Percentiles rank a stretch among this genome's conserved stretches.
Conservation (phyloP, 345 rosid genomes). For the Streptanthus diversifolius region DNA sequence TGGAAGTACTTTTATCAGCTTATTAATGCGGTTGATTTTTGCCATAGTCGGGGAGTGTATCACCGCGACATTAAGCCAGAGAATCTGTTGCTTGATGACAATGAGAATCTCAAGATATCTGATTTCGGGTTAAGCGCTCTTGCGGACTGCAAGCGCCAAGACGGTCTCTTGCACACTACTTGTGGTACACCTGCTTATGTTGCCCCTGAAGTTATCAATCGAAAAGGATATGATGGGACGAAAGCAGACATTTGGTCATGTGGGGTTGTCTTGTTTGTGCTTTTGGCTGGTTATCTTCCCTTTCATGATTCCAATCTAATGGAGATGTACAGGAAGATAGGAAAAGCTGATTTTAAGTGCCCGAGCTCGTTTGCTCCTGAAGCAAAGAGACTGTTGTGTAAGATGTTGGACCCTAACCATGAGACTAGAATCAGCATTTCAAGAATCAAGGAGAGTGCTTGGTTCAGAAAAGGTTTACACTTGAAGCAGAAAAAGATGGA, state of each 20-base stretch:
- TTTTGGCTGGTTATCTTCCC: slow-evolving; percentile 74
- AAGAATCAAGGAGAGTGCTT: slow-evolving; percentile 57
- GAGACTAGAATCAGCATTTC: slow-evolving; percentile 49
- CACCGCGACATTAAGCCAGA: slow-evolving; percentile 83
- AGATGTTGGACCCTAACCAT: slow-evolving; percentile 62
- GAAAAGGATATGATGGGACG: slow-evolving; percentile 72
- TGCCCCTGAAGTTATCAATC: slow-evolving; percentile 67
- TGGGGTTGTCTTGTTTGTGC: slow-evolving; percentile 71
- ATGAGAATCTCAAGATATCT: slow-evolving; percentile 62
- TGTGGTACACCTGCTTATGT: slow-evolving; percentile 86
- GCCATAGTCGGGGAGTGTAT: slow-evolving; percentile 69
- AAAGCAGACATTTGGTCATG: slow-evolving; percentile 84
- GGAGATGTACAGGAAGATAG: slow-evolving; percentile 76
- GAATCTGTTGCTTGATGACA: slow-evolving; percentile 68
- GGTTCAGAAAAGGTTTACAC: slow-evolving; percentile 59
- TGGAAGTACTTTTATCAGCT: slow-evolving; percentile 67
- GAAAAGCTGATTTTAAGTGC: slow-evolving; percentile 57
- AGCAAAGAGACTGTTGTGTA: slow-evolving; percentile 45
- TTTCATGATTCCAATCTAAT: slow-evolving; percentile 72
- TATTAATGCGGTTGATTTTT: slow-evolving; percentile 60
- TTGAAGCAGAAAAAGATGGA: slow-evolving; percentile 44
- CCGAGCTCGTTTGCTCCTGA: slow-evolving; percentile 67
- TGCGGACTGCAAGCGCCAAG: slow-evolving; percentile 55
- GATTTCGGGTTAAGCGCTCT: slow-evolving; percentile 83
- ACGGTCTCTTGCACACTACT: slow-evolving; percentile 69